A percentile compares a stretch with the other conserved stretches of the same genome.
phyloP scores from a whole-genome alignment of 1,284 basidiomycete genomes.

The Phellopilus nigrolimitatus region DNA sequence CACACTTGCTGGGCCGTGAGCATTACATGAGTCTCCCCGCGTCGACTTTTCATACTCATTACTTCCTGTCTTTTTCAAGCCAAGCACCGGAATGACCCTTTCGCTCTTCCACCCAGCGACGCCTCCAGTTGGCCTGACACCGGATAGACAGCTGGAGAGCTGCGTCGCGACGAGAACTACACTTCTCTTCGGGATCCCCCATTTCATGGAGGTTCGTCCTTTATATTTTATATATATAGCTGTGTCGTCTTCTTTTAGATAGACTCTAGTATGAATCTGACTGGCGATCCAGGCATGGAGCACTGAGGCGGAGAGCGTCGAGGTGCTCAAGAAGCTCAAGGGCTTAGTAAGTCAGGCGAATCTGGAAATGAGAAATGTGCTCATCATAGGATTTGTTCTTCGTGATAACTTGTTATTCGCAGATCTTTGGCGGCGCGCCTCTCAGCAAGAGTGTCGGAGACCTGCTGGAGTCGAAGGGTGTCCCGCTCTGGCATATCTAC shows the following conservation, averaged over 20 bases:
- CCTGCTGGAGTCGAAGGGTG: neutral
- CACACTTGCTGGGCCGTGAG: slow-evolving; percentile 11
- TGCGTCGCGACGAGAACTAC: neutral
- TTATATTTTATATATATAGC: neutral
- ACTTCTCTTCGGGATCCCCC: slow-evolving; percentile 2
- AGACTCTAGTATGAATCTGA: too few species aligned
- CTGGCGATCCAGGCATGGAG: neutral
- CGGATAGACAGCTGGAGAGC: slow-evolving; percentile 3
- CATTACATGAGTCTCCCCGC: neutral
- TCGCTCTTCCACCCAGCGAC: neutral
- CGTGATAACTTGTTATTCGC: neutral
- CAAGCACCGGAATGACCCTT: slow-evolving; percentile 3
- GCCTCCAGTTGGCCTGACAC: slow-evolving; percentile 4
- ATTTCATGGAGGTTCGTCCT: slow-evolving; percentile 2
- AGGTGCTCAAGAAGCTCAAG: neutral
- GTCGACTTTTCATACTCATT: neutral
- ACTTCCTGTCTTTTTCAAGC: neutral
- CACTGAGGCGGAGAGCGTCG: slow-evolving; percentile 7
- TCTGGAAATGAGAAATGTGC: too few species aligned
- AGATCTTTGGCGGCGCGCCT: slow-evolving; percentile 9
- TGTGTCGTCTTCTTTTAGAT: neutral
- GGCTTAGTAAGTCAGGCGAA: slow-evolving; percentile 5
- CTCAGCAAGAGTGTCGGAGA: slow-evolving; percentile 11
- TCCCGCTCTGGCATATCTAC: slow-evolving; percentile 9
- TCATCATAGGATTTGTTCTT: neutral